Evolutionary conservation across 371 early-diverging fungal species (phyloP), one percentile per base, ranked within the genome.

Genomic region (Apophysomyces sp.): DNA sequence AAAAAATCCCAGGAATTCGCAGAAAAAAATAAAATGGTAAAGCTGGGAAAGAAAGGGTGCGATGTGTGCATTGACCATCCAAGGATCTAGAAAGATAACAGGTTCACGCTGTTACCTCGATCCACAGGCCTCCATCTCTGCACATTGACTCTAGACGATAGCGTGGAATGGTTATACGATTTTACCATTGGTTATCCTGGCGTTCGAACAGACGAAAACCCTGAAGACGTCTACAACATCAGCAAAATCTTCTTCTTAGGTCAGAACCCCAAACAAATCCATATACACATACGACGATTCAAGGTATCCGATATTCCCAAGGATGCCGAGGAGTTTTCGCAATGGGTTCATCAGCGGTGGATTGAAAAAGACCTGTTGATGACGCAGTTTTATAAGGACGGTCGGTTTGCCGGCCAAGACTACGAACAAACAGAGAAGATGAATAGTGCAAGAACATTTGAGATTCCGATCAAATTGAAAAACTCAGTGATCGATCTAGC

Each of bases 351-450:
- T 36, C 73, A 80, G 12, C 78, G 91, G 55, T 97, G 90, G 86
- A 68, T 74, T 12, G 93, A 94, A 67, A 97, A 97, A 80, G 96
- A 97, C 62, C 68, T 76, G n/a, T 60, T 93, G 60, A 80, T 97
- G 90, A 85, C 78, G 2, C 75, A 83, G 52, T 97, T 92, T 77
- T 94, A 94, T 61, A 71, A 80, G 53, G 74, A 76, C 3, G 92
- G 94, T 13, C 58, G 64, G 27, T 92, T 94, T 63, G 86, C 88
- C 24, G 55, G 55, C 34, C 55, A 66, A 3, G 73, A 66, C 49
- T 40, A 57, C 11, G 51, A 41, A 40, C 30, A 37, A 58, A 59
- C 21, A 58, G 27, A 53, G 36, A 11, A 37, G n/a, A 7, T 60
- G 69, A 29, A 61, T 60, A 57, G 21, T 1, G 66, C 51, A 41